Evolutionary conservation across 1,284 basidiomycete species (phyloP), one percentile per base, ranked within the genome.

Genomic region (Pseudozyma sp.): DNA sequence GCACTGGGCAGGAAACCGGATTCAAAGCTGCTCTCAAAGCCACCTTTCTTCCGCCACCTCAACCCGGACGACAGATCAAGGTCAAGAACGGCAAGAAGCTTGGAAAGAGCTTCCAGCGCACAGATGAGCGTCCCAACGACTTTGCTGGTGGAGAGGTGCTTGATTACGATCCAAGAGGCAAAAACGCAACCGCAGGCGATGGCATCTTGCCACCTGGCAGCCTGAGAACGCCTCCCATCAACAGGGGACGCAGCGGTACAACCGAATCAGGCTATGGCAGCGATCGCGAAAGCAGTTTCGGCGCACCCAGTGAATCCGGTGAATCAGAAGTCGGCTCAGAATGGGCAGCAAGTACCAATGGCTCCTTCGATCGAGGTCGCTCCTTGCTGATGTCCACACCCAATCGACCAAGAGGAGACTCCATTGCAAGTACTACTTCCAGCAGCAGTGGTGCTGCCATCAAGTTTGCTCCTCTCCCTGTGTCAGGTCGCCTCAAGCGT

Each of bases 391-490:
- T 42, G 0, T 42, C 68, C 0, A 18, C 31, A 1, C 38, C 67
- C 5, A 67, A 36, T 49, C 52, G 65, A 48, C 19, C 43, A 2
- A 59, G 73, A 7, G 18, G 69, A 38, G 61, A 25, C 5, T 76
- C 73, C 31, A 54, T 63, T 13, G 61, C 70, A 7, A 62, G 57
- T 5, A 66, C 61, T 43, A 66, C 70, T 1, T 69, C 61, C 10
- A 76, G 51, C 59, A 66, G 59, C 51, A 75, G 64, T 38, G 43
- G 66, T 18, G 65, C 60, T 25, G 75, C 77, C 25, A 82, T 82
- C 79, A 72, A 77, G 38, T 82, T 82, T 47, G 70, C 69, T 19
- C 81, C 81, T 5, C 65, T 82, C 11, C 81, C 81, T 40, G 52
- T 67, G 5, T 77, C 76, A 1, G 81, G 81, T 0, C 57, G 81